These are phyloP conservation scores for Ophiostoma perfectum DNA, from an alignment of 2,329 filamentous ascomycete species.

Conservation along the genomic window DNA sequence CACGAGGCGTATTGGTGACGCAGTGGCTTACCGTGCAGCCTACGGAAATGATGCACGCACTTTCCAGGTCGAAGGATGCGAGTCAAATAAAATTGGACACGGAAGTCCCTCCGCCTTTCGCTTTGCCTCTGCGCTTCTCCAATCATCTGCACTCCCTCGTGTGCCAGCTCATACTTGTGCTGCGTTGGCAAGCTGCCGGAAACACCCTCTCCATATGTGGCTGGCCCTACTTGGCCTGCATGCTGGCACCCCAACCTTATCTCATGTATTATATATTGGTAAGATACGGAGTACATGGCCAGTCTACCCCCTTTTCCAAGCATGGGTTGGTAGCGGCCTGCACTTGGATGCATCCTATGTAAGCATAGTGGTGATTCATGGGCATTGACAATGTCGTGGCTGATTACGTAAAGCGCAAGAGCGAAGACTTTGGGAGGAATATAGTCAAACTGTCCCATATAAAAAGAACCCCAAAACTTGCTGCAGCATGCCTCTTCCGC, in stretches of 20 bases:
- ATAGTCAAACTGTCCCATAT: not conserved
- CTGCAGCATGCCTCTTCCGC: not conserved
- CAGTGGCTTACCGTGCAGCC: not conserved
- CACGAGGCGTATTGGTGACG: slow-evolving; percentile 2
- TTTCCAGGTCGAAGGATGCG: not conserved
- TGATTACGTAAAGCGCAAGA: not conserved
- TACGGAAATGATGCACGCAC: not conserved
- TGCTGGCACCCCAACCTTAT: not conserved
- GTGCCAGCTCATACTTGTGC: slow-evolving; percentile 22
- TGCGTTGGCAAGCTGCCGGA: slow-evolving; percentile 17
- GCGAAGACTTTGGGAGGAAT: not conserved
- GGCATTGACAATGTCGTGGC: too few species aligned
- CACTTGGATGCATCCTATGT: too few species aligned
- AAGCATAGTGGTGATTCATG: too few species aligned
- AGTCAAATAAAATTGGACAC: not conserved
- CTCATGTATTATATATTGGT: not conserved
- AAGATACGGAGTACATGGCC: not conserved
- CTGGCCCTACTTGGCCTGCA: slow-evolving; percentile 1
- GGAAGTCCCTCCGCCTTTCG: not conserved
- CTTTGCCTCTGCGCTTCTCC: not conserved
- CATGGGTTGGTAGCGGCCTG: too few species aligned
- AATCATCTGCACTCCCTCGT: not conserved
- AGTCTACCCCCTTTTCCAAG: not conserved
- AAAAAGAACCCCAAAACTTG: not conserved
- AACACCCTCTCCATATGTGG: slow-evolving; percentile 7